Evolutionary conservation across 306 rosid genomes (phyloP), one percentile per base, ranked within the genome.

Genomic region (Cicer judaicum): DNA sequence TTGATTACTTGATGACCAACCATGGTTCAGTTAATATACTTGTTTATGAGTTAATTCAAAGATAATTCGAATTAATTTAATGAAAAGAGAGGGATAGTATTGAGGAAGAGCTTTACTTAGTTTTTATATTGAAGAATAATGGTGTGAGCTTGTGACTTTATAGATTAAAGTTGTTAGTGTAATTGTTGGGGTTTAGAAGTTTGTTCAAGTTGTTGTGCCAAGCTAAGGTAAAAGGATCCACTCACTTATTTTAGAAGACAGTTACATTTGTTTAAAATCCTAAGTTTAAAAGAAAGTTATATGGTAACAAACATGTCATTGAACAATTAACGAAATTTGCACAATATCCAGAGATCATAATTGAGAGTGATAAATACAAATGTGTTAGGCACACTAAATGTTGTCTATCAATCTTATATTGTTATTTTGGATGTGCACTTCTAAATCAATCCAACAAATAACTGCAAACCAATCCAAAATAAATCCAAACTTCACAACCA

Each of bases 301-400:
- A 21, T 21, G 2, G 2, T 21, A 21, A 21, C 24, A 21, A 21
- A 21, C 2, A 1, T 21, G 2, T 21, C 24, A 21, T 21, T 2
- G 2, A 16, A 60, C 46, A 50, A 75, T 15, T 42, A 60, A 8
- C 16, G 52, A 75, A 74, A 41, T 50, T 52, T 68, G 64, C 29
- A 53, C 5, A 16, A 15, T 53, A 16, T 15, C 24, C 7, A 16
- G 0, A 1, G 11, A 15, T 16, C 2, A 8, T 7, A 12, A 53
- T 7, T 16, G 29, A 0, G 13, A 2, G 5, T 6, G 24, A 53
- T 40, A 40, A 15, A 53, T 53, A 53, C 11, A 53, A 53, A 53
- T 53, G 0, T 0, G 1, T 62, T 74, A 16, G 11, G 14, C 8
- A 10, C 59, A 61, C 6, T 0, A 10, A 69, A 4, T 4, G 16